Evolutionary conservation across 495 filamentous ascomycete genomes (phyloP).

Genomic region (Mycothermus thermophilus): DNA sequence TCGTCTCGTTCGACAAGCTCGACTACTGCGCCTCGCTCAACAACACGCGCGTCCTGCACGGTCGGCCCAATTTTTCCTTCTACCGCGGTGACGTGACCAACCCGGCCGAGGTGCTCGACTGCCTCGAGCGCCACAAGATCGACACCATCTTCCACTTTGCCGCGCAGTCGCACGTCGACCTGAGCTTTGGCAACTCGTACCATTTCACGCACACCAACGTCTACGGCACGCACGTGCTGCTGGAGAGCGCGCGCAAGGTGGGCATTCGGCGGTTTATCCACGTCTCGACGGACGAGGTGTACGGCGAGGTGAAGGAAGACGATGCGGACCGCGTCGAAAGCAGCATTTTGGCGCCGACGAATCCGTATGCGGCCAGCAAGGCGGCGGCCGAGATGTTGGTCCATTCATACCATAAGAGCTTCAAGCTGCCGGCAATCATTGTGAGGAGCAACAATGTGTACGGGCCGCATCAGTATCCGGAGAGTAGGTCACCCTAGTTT

Average conservation of each 20-base stretch:
- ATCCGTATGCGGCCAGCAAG: slow-evolving; percentile 67
- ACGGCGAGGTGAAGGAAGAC: slow-evolving; percentile 53
- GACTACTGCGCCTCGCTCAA: slow-evolving; percentile 60
- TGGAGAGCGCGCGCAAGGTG: slow-evolving; percentile 52
- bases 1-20: slow-evolving; percentile 64
- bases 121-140: slow-evolving; percentile 47
- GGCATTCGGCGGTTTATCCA: slow-evolving; percentile 55
- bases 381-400: slow-evolving; percentile 71
- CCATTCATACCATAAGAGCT: slow-evolving; percentile 58
- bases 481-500: slow-evolving; percentile 58
- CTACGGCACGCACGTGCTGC: slow-evolving; percentile 55
- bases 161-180: slow-evolving; percentile 59
- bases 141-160: slow-evolving; percentile 69
- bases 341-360: slow-evolving; percentile 52
- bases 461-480: slow-evolving; percentile 64
- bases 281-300: slow-evolving; percentile 65
- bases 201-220: slow-evolving; percentile 59
- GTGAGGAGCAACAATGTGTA: slow-evolving; percentile 69
- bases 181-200: slow-evolving; percentile 59
- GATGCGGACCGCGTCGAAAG: slow-evolving; percentile 48
- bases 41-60: slow-evolving; percentile 49
- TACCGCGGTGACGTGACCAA: slow-evolving; percentile 57
- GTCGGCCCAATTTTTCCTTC: slow-evolving; percentile 56
- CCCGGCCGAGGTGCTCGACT: slow-evolving; percentile 43
- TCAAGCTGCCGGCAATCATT: slow-evolving; percentile 56